Base-by-base conservation (phyloP, 805 yeast genomes). In the Brettanomyces custersianus region DNA sequence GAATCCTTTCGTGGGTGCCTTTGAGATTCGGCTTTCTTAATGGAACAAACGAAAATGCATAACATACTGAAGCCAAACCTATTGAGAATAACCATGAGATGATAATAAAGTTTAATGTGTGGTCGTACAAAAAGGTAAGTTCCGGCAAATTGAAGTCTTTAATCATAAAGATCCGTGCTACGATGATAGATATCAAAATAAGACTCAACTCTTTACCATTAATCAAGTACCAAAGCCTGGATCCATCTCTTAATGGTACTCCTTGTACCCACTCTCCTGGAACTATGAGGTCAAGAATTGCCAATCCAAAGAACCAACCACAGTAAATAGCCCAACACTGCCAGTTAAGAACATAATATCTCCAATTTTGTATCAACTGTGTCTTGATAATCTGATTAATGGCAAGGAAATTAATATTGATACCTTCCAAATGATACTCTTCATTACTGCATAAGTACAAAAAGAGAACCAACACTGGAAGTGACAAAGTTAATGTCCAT, bases 181-280 rank as follows among this genome's bases (percentile, higher is more conserved):
- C 55, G 18, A 87, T 55, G 1, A 66, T 26, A 1, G 58, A 43
- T 4, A 46, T 54, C 37, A 50, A 61, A 27, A 44, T 60, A 22
- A 67, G 52, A 20, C 75, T 64, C 40, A 85, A 62, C 19, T 72
- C 63, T 34, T 68, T 56, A 10, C 97, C 97, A 54, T 92, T 90
- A 62, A 92, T 82, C 51, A 81, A 78, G 62, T 90, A 90, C 15
- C 55, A 52, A 41, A 90, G 66, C 33, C 58, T 57, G 1, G 83
- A 68, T 2, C 92, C 92, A 55, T 87, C 95, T 49, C 96, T 69
- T 39, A 90, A 62, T 38, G 54, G 58, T 9, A 78, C 74, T 19
- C 98, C 98, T 22, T 70, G 53, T 52, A 57, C 39, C 62, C 68
- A 1, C 90, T 94, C 17, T 78, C 90, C 96, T 10, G 90, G 88